phyloP scores from a whole-genome alignment of 768 basidiomycete species.

The Galerina marginata region DNA sequence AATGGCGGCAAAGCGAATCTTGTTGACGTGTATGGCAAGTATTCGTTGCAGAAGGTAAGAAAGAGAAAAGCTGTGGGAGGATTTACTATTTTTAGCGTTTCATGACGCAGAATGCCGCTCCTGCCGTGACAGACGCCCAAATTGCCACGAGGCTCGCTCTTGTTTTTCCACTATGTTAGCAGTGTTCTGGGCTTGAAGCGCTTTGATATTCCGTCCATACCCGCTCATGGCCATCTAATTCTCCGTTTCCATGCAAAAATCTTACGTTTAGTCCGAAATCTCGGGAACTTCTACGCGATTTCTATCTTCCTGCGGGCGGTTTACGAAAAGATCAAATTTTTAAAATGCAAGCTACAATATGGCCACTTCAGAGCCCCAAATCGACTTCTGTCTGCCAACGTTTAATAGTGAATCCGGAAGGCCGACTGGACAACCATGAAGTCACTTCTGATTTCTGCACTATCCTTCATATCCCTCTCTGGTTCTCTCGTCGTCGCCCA shows the following conservation, averaged over 20 bases:
- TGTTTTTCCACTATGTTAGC: too few species aligned
- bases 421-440: neutral
- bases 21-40: too few species aligned
- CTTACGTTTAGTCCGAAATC: neutral
- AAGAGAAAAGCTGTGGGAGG: neutral
- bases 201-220: too few species aligned
- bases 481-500: neutral
- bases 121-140: neutral
- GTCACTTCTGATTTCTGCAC: neutral
- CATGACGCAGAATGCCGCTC: too few species aligned
- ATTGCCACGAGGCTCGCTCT: neutral
- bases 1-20: too few species aligned
- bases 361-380: neutral
- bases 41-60: neutral
- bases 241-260: neutral
- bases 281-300: neutral
- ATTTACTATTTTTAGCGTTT: too few species aligned
- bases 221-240: neutral
- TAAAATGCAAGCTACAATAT: neutral
- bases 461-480: neutral
- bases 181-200: too few species aligned
- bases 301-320: too few species aligned
- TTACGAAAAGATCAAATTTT: neutral
- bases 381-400: neutral
- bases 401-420: neutral